Evolutionary conservation across 1,139 yeast genomes (phyloP).

Genomic region (Sugiyamaella sp.): DNA sequence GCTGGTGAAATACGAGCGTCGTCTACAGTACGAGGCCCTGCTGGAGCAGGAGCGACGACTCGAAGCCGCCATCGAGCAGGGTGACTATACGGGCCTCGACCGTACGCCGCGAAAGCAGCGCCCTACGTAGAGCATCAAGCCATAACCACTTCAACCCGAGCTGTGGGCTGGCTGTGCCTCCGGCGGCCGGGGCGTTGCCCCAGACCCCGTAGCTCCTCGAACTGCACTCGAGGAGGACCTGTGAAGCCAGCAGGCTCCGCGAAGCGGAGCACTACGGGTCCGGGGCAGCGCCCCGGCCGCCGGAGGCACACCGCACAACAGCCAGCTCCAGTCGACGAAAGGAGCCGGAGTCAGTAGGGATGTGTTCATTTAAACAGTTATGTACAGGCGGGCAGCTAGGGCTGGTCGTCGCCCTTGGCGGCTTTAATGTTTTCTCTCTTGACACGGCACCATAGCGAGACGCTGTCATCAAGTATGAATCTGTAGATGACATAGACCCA

Average conservation of each 20-base stretch:
- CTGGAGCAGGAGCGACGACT: slow-evolving; percentile 27
- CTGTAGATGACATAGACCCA: slow-evolving; percentile 80
- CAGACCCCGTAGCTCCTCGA: background rate
- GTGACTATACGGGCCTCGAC: slow-evolving; percentile 33
- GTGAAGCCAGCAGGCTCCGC: no score
- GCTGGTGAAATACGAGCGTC: slow-evolving; percentile 35
- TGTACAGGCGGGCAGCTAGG: background rate
- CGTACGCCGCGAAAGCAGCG: slow-evolving; percentile 15
- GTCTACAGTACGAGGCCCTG: slow-evolving; percentile 30
- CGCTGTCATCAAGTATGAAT: slow-evolving; percentile 68
- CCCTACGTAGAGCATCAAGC: no score
- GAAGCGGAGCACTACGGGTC: background rate
- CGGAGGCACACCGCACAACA: no score
- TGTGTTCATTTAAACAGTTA: background rate
- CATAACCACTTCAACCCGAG: background rate
- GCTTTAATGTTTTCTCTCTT: slow-evolving; percentile 49
- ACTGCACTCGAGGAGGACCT: background rate
- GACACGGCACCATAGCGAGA: slow-evolving; percentile 78
- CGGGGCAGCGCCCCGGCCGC: background rate
- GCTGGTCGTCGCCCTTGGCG: slow-evolving; percentile 19
- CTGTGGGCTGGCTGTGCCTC: background rate
- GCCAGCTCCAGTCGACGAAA: no score
- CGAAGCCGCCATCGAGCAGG: slow-evolving; percentile 37
- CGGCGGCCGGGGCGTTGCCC: background rate
- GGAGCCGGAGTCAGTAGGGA: background rate